These are phyloP conservation scores for Cruciata laevipes DNA, from an alignment of 257 asterid species.

Conservation along the genomic window DNA sequence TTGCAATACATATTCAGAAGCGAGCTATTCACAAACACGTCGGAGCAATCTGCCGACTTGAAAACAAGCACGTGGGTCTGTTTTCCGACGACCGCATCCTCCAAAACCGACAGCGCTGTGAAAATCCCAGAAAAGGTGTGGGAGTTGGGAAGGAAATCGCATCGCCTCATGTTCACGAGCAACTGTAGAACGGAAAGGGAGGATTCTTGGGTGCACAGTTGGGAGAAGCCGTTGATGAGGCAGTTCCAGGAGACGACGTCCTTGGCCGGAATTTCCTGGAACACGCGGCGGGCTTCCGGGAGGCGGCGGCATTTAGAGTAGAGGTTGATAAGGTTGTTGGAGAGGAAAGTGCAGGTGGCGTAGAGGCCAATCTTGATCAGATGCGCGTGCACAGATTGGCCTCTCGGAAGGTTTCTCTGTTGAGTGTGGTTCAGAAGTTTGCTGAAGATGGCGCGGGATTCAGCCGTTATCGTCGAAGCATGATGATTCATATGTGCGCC, in stretches of 20 bases:
- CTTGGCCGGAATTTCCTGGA: slow-evolving; percentile 45
- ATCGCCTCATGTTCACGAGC: slow-evolving; percentile 43
- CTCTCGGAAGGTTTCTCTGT: slow-evolving; percentile 30
- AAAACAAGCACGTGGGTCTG: slow-evolving; percentile 50
- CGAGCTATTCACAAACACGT: slow-evolving; percentile 65
- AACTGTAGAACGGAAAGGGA: slow-evolving; percentile 44
- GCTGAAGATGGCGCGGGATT: slow-evolving; percentile 39
- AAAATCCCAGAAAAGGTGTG: slow-evolving; percentile 68
- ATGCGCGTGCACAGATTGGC: slow-evolving; percentile 53
- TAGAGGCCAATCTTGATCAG: slow-evolving; percentile 51
- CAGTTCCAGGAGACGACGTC: slow-evolving; percentile 59
- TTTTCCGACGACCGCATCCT: slow-evolving; percentile 31
- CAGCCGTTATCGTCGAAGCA: slow-evolving; percentile 28
- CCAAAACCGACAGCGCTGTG: slow-evolving; percentile 39
- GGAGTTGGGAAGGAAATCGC: slow-evolving; percentile 42
- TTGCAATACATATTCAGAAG: slow-evolving; percentile 55
- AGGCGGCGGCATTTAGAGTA: slow-evolving; percentile 64
- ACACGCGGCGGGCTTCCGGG: slow-evolving; percentile 42
- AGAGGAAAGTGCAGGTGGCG: slow-evolving; percentile 33
- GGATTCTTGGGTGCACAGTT: slow-evolving; percentile 30
- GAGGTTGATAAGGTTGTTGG: slow-evolving; percentile 57
- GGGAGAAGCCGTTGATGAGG: slow-evolving; percentile 68
- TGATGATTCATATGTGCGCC: slow-evolving; percentile 16
- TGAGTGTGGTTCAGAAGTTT: slow-evolving; percentile 46
- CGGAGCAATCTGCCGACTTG: slow-evolving; percentile 31